Evolutionary conservation across 2,329 filamentous ascomycete genomes (phyloP), one percentile per base, ranked within the genome.

Genomic region (Apiospora kogelbergensis): DNA sequence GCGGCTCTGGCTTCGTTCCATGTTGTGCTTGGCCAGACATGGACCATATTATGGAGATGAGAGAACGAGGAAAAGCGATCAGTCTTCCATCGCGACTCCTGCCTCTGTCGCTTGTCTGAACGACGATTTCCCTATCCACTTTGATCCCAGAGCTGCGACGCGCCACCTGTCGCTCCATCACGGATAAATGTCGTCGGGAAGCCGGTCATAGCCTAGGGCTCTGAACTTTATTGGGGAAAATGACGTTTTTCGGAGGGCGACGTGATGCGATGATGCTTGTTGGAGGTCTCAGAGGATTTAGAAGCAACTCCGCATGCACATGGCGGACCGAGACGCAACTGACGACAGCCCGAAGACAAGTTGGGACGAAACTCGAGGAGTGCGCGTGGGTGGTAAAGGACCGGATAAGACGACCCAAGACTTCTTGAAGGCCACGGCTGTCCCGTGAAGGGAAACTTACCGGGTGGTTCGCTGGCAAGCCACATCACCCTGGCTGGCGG

Each of bases 31-130:
- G 65, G 22, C 44, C 65, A 37, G 65, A 66, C 65, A 66, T 66
- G 65, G 65, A 66, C 65, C 65, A 66, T 66, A 46, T 46, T 66
- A 66, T 53, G 30, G 65, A 66, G 65, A 66, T 40, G 44, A 66
- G 42, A 40, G 65, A 66, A 24, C 42, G 33, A 48, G 42, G 65
- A 53, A 48, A 46, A 6, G 42, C 44, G 26, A 40, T 46, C 26
- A 46, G 22, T 40, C 33, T 53, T 33, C 44, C 65, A 53, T 67
- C 40, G 37, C 42, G 40, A 26, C 33, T 40, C 24, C 37, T 67
- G 37, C 57, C 17, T 37, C 66, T 33, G 48, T 60, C 41, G 65
- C 65, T 37, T 41, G 37, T 63, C 17, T 57, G 42, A 3, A 67
- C 66, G 24, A 63, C n/a, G 30, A 67, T 63, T 22, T 67, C 66